Percentiles rank a stretch among this genome's conserved stretches.
These are phyloP conservation scores for Trypanosoma mega DNA, from an alignment of 208 protist genomes.

Conservation along the genomic window DNA sequence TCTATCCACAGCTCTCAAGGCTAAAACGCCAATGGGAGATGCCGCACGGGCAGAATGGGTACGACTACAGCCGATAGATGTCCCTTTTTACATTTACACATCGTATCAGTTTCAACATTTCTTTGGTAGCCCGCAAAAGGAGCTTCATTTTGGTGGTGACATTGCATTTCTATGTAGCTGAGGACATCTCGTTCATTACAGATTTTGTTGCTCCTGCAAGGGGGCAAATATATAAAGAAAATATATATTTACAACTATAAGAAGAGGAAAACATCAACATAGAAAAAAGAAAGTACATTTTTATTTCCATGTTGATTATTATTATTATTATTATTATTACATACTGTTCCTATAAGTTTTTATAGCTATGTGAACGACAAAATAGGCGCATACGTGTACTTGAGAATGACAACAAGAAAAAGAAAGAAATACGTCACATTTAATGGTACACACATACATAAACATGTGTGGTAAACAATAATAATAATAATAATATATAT, in stretches of 20 bases:
- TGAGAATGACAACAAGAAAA: too few species aligned
- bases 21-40: constrained; percentile 90
- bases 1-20: constrained; percentile 69
- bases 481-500: too few species aligned
- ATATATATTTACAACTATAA: not conserved
- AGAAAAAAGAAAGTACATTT: not conserved
- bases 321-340: not conserved
- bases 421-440: too few species aligned
- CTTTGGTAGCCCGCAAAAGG: constrained; percentile 63
- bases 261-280: not conserved
- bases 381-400: too few species aligned
- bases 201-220: not conserved
- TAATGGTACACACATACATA: too few species aligned
- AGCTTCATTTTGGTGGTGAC: constrained; percentile 81
- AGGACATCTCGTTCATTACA: not conserved
- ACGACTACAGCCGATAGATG: constrained; percentile 81
- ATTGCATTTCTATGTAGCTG: constrained; percentile 63
- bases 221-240: not conserved
- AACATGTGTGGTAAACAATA: too few species aligned
- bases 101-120: constrained; percentile 84
- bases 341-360: not conserved
- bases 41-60: constrained; percentile 87
- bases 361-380: not conserved
- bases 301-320: not conserved
- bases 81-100: constrained; percentile 80